Base-by-base conservation (phyloP, 192 early-diverging fungal genomes). In the Backusella morwellensis region DNA sequence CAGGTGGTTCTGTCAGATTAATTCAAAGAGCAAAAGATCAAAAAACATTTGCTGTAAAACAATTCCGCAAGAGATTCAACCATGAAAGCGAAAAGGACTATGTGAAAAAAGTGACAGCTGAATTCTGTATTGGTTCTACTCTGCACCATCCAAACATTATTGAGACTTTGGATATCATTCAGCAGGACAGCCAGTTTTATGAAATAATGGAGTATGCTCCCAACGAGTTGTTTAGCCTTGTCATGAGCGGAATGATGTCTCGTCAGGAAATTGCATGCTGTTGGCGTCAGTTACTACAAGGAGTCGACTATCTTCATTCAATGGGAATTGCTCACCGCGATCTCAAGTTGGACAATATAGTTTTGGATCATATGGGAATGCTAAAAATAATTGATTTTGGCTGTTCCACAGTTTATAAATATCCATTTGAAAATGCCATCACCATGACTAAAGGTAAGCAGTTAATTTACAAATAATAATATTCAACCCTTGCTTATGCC, bases 41-140 rank as follows among this genome's bases (percentile, higher is more conserved):
- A 59, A 84, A 84, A 73, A 77, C 85, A 63, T 91, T 91, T 80
- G 93, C 93, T 0, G 91, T 93, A 77, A 95, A 95, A 79, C 92
- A 95, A 83, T 95, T 96, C 83, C 88, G 93, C 66, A 89, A 90
- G 75, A 85, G 90, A 29, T 78, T 85, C 5, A 72, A 78, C 2
- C 83, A 90, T 50, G 97, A 98, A 87, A 92, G 91, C 6, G 91
- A 97, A 87, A 95, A 95, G 83, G 95, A 97, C 67, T 98, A 97
- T 84, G 86, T 97, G 82, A 98, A 97, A 83, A 98, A 98, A 85
- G 86, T 98, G 74, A 95, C 92, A 44, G 89, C 91, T 78, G 97
- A 98, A 85, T 99, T 98, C 82, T 97, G 96, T 86, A 98, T 99
- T 74, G 91, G 91, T 42, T 97, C 96, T 6, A 93, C 93, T 52